Conservation (phyloP, 2,329 filamentous ascomycete genomes). For the Stagonosporopsis vannaccii region DNA sequence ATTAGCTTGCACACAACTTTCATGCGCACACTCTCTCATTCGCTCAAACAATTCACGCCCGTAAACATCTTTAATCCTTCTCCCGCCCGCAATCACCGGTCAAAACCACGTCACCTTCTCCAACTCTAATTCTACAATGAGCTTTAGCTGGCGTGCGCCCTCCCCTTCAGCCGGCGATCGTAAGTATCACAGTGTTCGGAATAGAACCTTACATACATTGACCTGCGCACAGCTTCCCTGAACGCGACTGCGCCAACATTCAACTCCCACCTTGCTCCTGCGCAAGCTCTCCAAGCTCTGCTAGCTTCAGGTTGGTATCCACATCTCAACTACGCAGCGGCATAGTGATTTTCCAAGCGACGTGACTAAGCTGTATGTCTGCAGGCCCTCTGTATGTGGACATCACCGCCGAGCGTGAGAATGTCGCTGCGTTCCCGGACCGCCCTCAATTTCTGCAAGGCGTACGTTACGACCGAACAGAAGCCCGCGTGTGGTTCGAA, state of each 20-base stretch:
- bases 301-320: background rate
- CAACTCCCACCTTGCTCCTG: background rate
- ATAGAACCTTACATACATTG: background rate
- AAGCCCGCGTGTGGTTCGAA: slow-evolving; percentile 14
- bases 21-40: too few species aligned
- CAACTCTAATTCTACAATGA: background rate
- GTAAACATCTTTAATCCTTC: background rate
- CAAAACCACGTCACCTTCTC: background rate
- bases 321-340: background rate
- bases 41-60: too few species aligned
- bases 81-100: background rate
- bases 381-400: slow-evolving; percentile 18
- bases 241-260: background rate
- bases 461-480: background rate
- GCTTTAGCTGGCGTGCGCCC: background rate
- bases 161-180: too few species aligned
- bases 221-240: background rate
- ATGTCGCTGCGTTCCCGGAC: slow-evolving; percentile 1
- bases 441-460: slow-evolving; percentile 24
- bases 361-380: background rate
- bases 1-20: too few species aligned
- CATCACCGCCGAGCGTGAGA: slow-evolving; percentile 22
- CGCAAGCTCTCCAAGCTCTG: background rate
- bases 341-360: too few species aligned
- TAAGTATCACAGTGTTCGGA: background rate